Conservation (phyloP, 257 asterid species). For the Solanum appendiculatum region DNA sequence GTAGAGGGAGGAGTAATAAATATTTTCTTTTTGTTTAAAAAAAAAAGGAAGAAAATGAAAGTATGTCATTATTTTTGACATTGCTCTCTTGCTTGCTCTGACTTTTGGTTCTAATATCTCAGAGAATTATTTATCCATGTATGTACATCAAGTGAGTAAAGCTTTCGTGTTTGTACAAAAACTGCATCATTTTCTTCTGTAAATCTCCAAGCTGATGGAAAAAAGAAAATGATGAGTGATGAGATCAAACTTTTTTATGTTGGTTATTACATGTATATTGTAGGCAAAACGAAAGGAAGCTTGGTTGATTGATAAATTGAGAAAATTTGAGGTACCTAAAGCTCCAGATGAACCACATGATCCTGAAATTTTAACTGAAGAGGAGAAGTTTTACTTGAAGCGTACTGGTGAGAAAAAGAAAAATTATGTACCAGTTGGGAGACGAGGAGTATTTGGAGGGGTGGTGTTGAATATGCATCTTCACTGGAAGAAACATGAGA, state of each 20-base stretch:
- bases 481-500: constrained; percentile 95
- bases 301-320: constrained; percentile 90
- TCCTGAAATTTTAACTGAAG: constrained; percentile 93
- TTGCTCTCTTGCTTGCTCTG: not conserved
- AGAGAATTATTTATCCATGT: not conserved
- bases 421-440: constrained; percentile 75
- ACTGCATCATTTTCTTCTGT: not conserved
- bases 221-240: not conserved
- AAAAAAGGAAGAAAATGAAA: not conserved
- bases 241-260: not conserved
- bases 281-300: constrained; percentile 90
- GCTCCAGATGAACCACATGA: constrained; percentile 61
- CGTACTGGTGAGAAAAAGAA: constrained; percentile 96
- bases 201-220: not conserved
- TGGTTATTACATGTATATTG: not conserved
- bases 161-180: not conserved
- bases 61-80: not conserved
- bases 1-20: not conserved
- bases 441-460: constrained; percentile 97
- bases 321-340: constrained; percentile 68
- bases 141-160: not conserved
- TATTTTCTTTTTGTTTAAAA: not conserved
- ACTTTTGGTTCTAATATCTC: not conserved
- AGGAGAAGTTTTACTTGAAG: constrained; percentile 81
- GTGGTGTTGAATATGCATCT: constrained; percentile 98